Percentiles rank a stretch among this genome's conserved stretches.
These are phyloP conservation scores for Aspergillus puulaauensis DNA, from an alignment of 2,329 filamentous ascomycete genomes.

Conservation along the genomic window DNA sequence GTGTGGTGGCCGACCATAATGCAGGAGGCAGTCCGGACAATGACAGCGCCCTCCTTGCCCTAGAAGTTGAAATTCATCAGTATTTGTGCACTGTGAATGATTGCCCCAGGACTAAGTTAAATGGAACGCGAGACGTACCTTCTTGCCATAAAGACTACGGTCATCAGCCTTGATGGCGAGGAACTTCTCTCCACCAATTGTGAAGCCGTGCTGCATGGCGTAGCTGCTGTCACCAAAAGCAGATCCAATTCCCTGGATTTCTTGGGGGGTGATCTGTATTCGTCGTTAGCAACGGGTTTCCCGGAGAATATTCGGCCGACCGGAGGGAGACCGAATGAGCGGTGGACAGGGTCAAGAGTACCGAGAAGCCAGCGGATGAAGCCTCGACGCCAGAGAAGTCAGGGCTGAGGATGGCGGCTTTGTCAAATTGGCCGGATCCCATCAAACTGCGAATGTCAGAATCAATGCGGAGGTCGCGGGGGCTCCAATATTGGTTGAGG, in stretches of 20 bases:
- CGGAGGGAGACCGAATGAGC: neutral
- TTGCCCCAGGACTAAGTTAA: neutral
- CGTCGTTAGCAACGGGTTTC: constrained; percentile 7
- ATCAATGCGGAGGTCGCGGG: constrained; percentile 13
- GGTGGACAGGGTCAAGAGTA: constrained; percentile 47
- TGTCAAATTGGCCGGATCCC: constrained; percentile 74
- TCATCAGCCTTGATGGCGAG: constrained; percentile 75
- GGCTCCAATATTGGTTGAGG: constrained; percentile 11
- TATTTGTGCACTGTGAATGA: neutral
- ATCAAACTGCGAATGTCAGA: constrained; percentile 63
- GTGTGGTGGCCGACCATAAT: constrained; percentile 86
- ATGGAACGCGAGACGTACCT: constrained; percentile 57
- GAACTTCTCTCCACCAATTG: constrained; percentile 75
- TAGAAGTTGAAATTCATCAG: constrained; percentile 32
- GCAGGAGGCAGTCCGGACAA: constrained; percentile 84
- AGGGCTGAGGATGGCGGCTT: constrained; percentile 78
- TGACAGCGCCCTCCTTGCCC: constrained; percentile 77
- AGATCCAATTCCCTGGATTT: constrained; percentile 56
- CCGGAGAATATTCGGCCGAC: neutral
- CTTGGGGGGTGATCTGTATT: constrained; percentile 51
- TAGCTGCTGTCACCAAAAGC: constrained; percentile 52
- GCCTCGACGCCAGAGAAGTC: constrained; percentile 84
- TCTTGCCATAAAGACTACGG: constrained; percentile 78
- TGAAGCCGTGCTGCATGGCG: constrained; percentile 62
- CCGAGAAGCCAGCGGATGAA: constrained; percentile 66